Base-by-base conservation (phyloP, 305 asterid species). In the Fraxinus paxiana region DNA sequence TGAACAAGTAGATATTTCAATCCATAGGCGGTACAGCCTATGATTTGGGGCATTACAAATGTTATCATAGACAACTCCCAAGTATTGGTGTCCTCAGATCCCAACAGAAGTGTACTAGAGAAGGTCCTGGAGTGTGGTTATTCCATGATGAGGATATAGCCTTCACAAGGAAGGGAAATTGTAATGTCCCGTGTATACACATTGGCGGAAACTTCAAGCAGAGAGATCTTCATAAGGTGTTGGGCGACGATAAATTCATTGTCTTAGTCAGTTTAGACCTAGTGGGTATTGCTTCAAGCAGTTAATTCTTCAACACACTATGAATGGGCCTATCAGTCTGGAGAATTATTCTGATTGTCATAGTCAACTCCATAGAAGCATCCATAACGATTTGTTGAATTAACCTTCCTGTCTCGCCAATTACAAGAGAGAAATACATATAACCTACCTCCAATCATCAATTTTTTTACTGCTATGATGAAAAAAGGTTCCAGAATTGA, bases 1-100 rank as follows among this genome's bases (percentile, higher is more conserved):
- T 67, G 73, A 28, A 12, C 73, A 30, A 28, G 20, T 30, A 30
- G 20, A 28, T 24, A 65, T 65, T 30, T 69, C 74, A 30, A 69
- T 6, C 41, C 22, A 65, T 26, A 24, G 35, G 73, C 2, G 18
- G 35, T 69, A 69, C 43, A 69, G 75, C 43, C 43, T 4, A 30
- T 28, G 43, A 69, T 5, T 69, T 0, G 24, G 41, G 41, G 41
- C 41, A 2, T 69, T 15, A 69, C 74, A 24, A 65, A 26, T 65
- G 73, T 33, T 65, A 65, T 65, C 73, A 31, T 13, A 69, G 41
- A 69, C 75, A 69, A 69, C 34, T 65, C 37, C 73, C 73, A 65
- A 26, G 33, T 26, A 65, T 22, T 24, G 73, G 34, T 26, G 73
- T 65, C 73, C 73, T 65, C 8, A 26, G 35, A 22, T 26, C 35